Base-by-base conservation (phyloP, 768 basidiomycete species). In the Serendipita sp. region DNA sequence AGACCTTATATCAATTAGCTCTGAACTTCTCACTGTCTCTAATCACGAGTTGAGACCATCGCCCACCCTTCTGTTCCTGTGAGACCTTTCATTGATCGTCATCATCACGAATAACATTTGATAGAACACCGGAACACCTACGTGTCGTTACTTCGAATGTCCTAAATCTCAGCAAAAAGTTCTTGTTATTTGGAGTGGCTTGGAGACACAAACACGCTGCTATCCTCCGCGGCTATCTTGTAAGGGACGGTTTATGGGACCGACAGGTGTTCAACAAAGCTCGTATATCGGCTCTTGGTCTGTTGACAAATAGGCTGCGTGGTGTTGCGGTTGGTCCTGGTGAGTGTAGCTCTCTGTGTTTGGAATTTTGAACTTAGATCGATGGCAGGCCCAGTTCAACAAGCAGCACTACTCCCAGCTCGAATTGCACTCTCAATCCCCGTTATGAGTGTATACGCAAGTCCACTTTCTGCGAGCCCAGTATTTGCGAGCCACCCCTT, bases 161-260 rank as follows among this genome's bases (percentile, higher is more conserved):
- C 41, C 73, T 81, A 23, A 75, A 76, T 51, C 75, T 77, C 67
- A 85, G 85, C 1, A 79, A 79, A 63, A 45, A 18, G 65, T 81
- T 79, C 2, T 78, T 76, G 65, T 66, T 84, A 15, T 68, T 86
- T 16, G 85, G 81, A 70, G 72, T 92, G 62, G 89, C 85, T 1
- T 84, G 83, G 79, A 80, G 88, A 36, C 93, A 93, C 74, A 95
- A 95, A 72, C 67, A 83, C 16, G 78, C 85, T 0, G 81, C 79
- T 2, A 73, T 93, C 3, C 71, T 74, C 0, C 86, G 89, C 65
- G 93, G 93, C 3, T 88, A 85, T 68, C 68, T 91, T 45, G 85
- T 82, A 15, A 85, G 85, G 70, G 84, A 87, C 65, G 86, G 87
- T 65, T 72, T 91, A n/a, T 91, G 89, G 86, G 92, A 96, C 71